These are phyloP conservation scores for Lecanicillium sp. DNA, from an alignment of 2,329 filamentous ascomycete genomes.

Conservation along the genomic window DNA sequence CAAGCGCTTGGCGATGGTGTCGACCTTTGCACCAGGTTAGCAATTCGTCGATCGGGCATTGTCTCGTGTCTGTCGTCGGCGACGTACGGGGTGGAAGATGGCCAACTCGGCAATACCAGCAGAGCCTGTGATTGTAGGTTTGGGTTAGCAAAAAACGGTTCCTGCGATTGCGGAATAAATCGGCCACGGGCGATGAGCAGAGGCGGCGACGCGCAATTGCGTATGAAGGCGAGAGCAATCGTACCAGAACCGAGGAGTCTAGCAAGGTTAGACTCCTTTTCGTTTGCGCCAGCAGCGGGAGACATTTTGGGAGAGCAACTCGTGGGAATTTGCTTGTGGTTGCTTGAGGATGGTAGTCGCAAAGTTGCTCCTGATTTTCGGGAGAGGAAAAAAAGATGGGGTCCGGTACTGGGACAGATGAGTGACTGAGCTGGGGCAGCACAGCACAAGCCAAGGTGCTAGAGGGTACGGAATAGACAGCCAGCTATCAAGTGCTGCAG, in stretches of 20 bases:
- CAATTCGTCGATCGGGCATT: slow-evolving; percentile 4
- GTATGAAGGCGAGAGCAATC: not conserved
- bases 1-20: slow-evolving; percentile 96
- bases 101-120: slow-evolving; percentile 90
- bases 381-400: not conserved
- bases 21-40: slow-evolving; percentile 54
- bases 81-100: slow-evolving; percentile 79
- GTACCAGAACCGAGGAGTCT: slow-evolving; percentile 71
- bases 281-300: slow-evolving; percentile 41
- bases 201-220: not conserved
- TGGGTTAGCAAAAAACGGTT: slow-evolving; percentile 1
- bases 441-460: too few relatives aligned
- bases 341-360: slow-evolving; percentile 6
- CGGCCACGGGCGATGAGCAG: slow-evolving; percentile 6
- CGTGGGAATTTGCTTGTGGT: too few relatives aligned
- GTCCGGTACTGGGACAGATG: not conserved
- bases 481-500: too few relatives aligned
- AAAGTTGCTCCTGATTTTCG: slow-evolving; percentile 4
- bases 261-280: slow-evolving; percentile 86
- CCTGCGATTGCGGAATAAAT: slow-evolving; percentile 8
- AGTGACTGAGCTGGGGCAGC: not conserved
- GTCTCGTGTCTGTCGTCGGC: slow-evolving; percentile 6
- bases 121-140: slow-evolving; percentile 52
- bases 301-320: slow-evolving; percentile 52
- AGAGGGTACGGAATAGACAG: too few relatives aligned